Evolutionary conservation across 331 rosid genomes (phyloP), one percentile per base, ranked within the genome.

Genomic region (Rhamnella rubrinervis): DNA sequence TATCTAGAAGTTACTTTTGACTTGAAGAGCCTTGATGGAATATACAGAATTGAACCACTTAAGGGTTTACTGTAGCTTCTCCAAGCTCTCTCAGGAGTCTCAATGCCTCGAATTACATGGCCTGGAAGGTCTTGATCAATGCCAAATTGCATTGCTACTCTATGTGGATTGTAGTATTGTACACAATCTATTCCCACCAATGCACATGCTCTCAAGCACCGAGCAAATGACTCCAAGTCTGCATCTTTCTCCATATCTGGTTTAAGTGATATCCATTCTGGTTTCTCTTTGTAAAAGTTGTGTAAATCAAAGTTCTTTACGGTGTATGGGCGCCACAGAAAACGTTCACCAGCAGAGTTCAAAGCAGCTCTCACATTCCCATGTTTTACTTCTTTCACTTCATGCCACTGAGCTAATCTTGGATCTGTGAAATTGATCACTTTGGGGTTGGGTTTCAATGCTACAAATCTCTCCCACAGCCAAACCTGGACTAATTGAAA

Each of bases 1-100:
- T 87, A 89, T 44, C 77, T 58, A 6, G 44, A 37, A 50, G 82
- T 77, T 68, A 85, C 85, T 62, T 70, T 80, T 6, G 76, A 74
- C 77, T 76, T 59, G 44, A 61, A 81, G 38, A 61, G 60, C 75
- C 76, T 52, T 2, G 87, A 56, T 9, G 90, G 90, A 19, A 89
- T 35, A 26, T 59, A 82, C 41, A 89, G 52, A 4, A 8, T 41
- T 5, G 25, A 17, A 53, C 5, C 59, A 67, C n/a, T 61, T 6
- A 74, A 8, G 4, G 73, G 65, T 21, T 78, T 77, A 31, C 49
- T 31, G 53, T 72, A 82, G 65, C 75, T 25, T 37, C n/a, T 44
- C 86, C 87, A 76, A 19, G 83, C 82, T 19, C 70, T 38, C 8
- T 10, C 55, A 39, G 55, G 61, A 65, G 39, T 67, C 26, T 40